A percentile compares a stretch with the other conserved stretches of the same genome.
These are phyloP conservation scores for Russula vinacea DNA, from an alignment of 768 basidiomycete species.

Conservation along the genomic window DNA sequence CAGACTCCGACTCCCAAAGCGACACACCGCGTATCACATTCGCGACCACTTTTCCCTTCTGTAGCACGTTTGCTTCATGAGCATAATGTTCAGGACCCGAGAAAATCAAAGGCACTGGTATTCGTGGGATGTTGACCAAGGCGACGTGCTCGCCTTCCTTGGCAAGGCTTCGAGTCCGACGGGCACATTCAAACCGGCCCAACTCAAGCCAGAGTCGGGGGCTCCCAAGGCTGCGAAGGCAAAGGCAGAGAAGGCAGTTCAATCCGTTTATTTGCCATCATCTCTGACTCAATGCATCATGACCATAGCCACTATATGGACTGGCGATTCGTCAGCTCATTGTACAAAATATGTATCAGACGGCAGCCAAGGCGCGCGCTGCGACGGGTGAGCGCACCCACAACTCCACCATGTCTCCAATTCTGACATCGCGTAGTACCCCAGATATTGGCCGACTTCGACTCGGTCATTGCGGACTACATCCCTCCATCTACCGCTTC, in stretches of 20 bases:
- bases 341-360: conserved; percentile 55
- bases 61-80: conserved; percentile 78
- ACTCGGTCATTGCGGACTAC: conserved; percentile 74
- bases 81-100: conserved; percentile 53
- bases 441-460: conserved; percentile 53
- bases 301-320: conserved; percentile 54
- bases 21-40: conserved; percentile 46
- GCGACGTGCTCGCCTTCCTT: conserved; percentile 83
- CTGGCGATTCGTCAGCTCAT: conserved; percentile 62
- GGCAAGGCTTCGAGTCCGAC: conserved; percentile 77
- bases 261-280: not conserved
- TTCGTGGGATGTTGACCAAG: conserved; percentile 92
- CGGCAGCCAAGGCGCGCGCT: conserved; percentile 49
- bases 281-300: not conserved
- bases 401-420: not conserved
- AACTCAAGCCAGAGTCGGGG: conserved; percentile 19
- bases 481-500: conserved; percentile 41
- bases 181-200: conserved; percentile 64
- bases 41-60: conserved; percentile 83
- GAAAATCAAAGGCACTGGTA: conserved; percentile 81
- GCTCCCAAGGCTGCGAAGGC: conserved; percentile 37
- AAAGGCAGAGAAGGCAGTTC: conserved; percentile 38
- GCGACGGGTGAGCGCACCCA: conserved; percentile 40
- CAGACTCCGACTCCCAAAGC: conserved; percentile 32
- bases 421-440: conserved; percentile 38